Evolutionary conservation across 176 grass and related monocot genomes (phyloP).

Genomic region (Oryza meridionalis): DNA sequence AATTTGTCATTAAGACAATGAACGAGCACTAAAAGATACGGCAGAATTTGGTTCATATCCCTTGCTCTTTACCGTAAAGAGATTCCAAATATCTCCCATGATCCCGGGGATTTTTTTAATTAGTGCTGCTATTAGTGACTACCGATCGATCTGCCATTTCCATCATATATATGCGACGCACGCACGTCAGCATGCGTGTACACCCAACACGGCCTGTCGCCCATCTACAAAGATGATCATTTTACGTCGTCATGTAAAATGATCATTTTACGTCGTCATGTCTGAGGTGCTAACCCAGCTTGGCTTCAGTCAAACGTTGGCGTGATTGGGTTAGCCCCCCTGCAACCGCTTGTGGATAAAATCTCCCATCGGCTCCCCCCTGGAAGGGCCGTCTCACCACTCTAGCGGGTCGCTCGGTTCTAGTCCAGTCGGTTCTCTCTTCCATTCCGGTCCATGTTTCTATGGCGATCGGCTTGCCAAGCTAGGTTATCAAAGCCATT

Average conservation of each 20-base stretch:
- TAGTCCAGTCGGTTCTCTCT: too few relatives aligned
- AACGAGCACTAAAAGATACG: background rate
- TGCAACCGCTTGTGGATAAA: too few relatives aligned
- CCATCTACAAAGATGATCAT: background rate
- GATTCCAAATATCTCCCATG: background rate
- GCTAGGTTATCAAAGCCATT: too few relatives aligned
- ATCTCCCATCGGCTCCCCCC: too few relatives aligned
- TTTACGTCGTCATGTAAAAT: constrained; percentile 3
- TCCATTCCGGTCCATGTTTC: too few relatives aligned
- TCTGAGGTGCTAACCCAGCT: too few relatives aligned
- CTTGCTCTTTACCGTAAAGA: background rate
- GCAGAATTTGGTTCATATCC: background rate
- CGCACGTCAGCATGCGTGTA: background rate
- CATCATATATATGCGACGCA: background rate
- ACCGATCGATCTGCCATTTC: background rate
- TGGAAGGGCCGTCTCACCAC: too few relatives aligned
- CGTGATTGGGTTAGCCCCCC: too few relatives aligned
- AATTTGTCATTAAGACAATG: background rate
- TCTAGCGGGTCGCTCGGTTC: too few relatives aligned
- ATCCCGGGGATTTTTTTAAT: background rate
- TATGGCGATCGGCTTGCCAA: too few relatives aligned
- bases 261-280: too few relatives aligned
- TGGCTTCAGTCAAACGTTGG: too few relatives aligned
- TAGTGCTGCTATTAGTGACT: background rate
- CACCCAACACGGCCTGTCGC: background rate